phyloP scores from a whole-genome alignment of 805 yeast genomes.

The Tetrapisispora fleetii region DNA sequence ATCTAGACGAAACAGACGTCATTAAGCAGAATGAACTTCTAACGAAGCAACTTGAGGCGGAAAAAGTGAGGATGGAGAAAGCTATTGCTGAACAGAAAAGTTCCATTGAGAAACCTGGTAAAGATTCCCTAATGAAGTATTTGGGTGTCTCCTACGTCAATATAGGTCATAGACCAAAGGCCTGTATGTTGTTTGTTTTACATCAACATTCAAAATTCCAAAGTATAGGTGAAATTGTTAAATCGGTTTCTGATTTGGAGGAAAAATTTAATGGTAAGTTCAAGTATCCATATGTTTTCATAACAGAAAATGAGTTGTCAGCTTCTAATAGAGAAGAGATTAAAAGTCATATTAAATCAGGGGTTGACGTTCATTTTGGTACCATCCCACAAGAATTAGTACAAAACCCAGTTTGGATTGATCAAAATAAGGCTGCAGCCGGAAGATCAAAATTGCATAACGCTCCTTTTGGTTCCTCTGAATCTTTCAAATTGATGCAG shows the following conservation, averaged over 20 bases:
- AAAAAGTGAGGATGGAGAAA: neutral
- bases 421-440: conserved; percentile 55
- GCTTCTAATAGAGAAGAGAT: conserved; percentile 32
- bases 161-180: conserved; percentile 15
- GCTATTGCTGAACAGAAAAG: conserved; percentile 1
- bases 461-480: conserved; percentile 65
- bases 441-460: conserved; percentile 43
- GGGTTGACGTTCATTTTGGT: conserved; percentile 48
- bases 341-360: neutral
- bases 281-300: conserved; percentile 87
- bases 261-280: conserved; percentile 65
- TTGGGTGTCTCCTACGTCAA: conserved; percentile 13
- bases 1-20: neutral
- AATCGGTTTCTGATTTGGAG: conserved; percentile 59
- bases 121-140: conserved; percentile 5
- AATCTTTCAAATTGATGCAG: conserved; percentile 83
- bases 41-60: neutral
- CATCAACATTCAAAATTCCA: conserved; percentile 34
- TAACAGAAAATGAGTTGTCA: conserved; percentile 67
- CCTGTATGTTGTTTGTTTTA: conserved; percentile 44
- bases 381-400: conserved; percentile 69
- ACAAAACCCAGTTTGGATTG: conserved; percentile 79
- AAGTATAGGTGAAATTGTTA: conserved; percentile 45
- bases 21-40: neutral
- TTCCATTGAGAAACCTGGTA: conserved; percentile 3